Evolutionary conservation across 306 rosid genomes (phyloP), one percentile per base, ranked within the genome.

Genomic region (Prunus persica): DNA sequence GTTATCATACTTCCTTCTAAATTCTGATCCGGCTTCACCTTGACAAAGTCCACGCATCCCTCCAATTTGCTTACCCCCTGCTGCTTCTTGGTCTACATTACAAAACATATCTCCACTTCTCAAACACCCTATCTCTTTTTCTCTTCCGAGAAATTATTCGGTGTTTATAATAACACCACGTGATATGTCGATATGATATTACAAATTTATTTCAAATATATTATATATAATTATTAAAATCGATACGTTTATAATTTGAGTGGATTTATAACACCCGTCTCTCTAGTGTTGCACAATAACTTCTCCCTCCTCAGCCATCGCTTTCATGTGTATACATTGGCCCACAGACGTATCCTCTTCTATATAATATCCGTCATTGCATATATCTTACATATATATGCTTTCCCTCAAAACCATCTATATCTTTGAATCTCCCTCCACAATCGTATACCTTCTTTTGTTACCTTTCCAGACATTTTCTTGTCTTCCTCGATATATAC

Each of bases 31-130:
- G 11, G 60, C 57, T 18, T 50, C 11, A 55, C 51, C 11, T 27
- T 72, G 74, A 73, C 41, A 79, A n/a, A 47, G 78, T 55, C 78
- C 72, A 34, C 30, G 22, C 30, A 38, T 76, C 27, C 61, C 30
- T 45, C 74, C 49, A 73, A 46, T 38, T 56, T 54, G 32, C 28
- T 6, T 8, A 12, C 27, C 43, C 32, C 8, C 43, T 38, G 9
- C 43, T 38, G 43, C 43, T 38, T 38, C 43, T 38, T 38, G 43
- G 43, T 38, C 43, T 4, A 4, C 38, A 5, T 32, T 13, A 20
- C 32, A 38, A 20, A 72, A 14, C 9, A 20, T 0, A 51, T 16
- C 18, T 16, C 45, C 28, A 24, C 30, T 11, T 8, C 20, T 38
- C 43, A 38, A 38, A 38, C 6, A 38, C 0, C 3, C 14, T 56